phyloP scores from a whole-genome alignment of 2,329 filamentous ascomycete genomes.

The Xylaria multiplex region DNA sequence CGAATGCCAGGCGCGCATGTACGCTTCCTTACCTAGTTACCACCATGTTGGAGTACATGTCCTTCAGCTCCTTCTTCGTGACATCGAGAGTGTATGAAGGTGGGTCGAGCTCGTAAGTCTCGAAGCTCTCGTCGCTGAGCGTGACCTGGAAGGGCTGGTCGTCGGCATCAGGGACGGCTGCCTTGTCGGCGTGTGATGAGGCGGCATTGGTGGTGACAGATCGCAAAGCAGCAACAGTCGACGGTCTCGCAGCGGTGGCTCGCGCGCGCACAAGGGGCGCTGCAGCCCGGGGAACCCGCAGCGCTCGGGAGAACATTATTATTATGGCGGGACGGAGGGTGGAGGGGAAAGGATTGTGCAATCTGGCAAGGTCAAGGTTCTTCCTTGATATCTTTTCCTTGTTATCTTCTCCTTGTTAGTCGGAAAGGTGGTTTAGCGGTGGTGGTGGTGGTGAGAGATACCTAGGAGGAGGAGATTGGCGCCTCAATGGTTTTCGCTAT shows the following conservation, averaged over 20 bases:
- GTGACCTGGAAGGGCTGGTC: slow-evolving; percentile 92
- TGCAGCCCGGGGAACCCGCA: slow-evolving; percentile 68
- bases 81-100: slow-evolving; percentile 91
- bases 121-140: slow-evolving; percentile 98
- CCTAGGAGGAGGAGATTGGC: slow-evolving; percentile 22
- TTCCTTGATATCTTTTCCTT: not conserved
- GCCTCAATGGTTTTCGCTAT: slow-evolving; percentile 20
- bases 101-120: slow-evolving; percentile 98
- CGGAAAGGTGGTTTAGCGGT: not conserved
- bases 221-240: slow-evolving; percentile 66
- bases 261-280: slow-evolving; percentile 64
- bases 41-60: slow-evolving; percentile 99
- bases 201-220: slow-evolving; percentile 96
- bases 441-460: not conserved
- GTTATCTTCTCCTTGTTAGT: slow-evolving; percentile 9
- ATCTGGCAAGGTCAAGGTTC: not conserved
- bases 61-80: slow-evolving; percentile 97
- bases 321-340: slow-evolving; percentile 51
- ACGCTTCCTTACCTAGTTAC: slow-evolving; percentile 77
- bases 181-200: slow-evolving; percentile 86
- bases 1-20: not conserved
- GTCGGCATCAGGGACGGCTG: slow-evolving; percentile 68
- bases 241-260: slow-evolving; percentile 51
- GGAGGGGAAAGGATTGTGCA: not conserved
- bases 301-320: slow-evolving; percentile 73